Evolutionary conservation across 2,329 filamentous ascomycete species (phyloP).

Genomic region (Trichoderma pleuroti): DNA sequence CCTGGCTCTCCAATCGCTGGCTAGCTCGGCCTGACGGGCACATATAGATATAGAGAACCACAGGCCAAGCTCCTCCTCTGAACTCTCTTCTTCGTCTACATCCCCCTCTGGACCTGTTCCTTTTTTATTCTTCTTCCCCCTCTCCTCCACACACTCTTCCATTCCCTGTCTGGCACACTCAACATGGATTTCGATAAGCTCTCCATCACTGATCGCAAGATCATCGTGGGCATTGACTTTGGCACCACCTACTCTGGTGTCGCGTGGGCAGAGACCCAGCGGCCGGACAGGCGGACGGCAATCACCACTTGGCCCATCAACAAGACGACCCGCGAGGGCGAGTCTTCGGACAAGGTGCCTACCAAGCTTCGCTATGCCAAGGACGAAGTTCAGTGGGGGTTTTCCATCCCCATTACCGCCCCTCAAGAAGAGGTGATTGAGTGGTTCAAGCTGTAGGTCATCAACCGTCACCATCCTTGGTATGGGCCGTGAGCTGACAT

Average conservation of each 20-base stretch:
- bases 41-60: constrained; percentile 2
- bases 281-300: constrained; percentile 34
- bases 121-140: background rate
- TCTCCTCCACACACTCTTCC: background rate
- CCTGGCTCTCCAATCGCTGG: background rate
- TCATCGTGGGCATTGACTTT: constrained; percentile 51
- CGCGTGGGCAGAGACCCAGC: constrained; percentile 44
- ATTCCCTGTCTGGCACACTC: background rate
- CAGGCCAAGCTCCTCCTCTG: background rate
- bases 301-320: constrained; percentile 44
- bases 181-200: constrained; percentile 38
- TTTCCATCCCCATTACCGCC: constrained; percentile 39
- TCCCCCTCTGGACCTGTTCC: background rate
- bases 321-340: constrained; percentile 34
- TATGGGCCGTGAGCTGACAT: background rate
- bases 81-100: background rate
- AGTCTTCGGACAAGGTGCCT: constrained; percentile 44
- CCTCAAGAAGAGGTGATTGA: constrained; percentile 39
- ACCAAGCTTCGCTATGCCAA: constrained; percentile 42
- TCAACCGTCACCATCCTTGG: background rate
- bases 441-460: constrained; percentile 49
- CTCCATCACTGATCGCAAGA: constrained; percentile 35
- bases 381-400: constrained; percentile 43
- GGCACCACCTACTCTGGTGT: constrained; percentile 53
- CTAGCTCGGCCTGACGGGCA: background rate